phyloP scores from a whole-genome alignment of 441 rosid species.

The Mallotus japonicus region DNA sequence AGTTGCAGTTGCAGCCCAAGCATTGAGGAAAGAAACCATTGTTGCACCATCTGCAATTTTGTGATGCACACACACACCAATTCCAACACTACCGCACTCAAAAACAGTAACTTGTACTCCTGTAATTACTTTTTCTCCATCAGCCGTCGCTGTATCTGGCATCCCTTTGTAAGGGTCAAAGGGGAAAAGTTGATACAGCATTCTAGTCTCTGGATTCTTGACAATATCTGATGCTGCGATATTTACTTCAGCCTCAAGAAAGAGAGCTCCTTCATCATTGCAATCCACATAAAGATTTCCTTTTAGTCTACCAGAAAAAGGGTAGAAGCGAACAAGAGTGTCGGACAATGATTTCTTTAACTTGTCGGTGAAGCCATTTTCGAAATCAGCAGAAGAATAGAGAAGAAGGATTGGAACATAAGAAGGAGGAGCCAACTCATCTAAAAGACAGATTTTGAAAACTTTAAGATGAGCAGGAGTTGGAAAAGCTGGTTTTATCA shows the following conservation, averaged over 20 bases:
- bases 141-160: not conserved
- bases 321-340: slow-evolving; percentile 17
- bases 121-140: not conserved
- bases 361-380: not conserved
- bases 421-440: slow-evolving; percentile 30
- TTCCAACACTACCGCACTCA: slow-evolving; percentile 28
- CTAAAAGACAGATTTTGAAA: slow-evolving; percentile 32
- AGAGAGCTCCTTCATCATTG: slow-evolving; percentile 25
- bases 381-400: slow-evolving; percentile 16
- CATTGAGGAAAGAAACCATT: slow-evolving; percentile 25
- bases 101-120: slow-evolving; percentile 30
- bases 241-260: slow-evolving; percentile 22
- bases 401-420: slow-evolving; percentile 30
- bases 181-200: slow-evolving; percentile 29
- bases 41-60: slow-evolving; percentile 33
- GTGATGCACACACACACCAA: slow-evolving; percentile 32
- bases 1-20: slow-evolving; percentile 31
- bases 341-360: slow-evolving; percentile 18
- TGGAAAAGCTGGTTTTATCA: slow-evolving; percentile 30
- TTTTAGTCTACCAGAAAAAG: slow-evolving; percentile 12
- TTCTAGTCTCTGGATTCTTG: slow-evolving; percentile 22
- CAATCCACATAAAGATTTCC: slow-evolving; percentile 26
- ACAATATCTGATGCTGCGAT: slow-evolving; percentile 26
- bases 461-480: slow-evolving; percentile 28
- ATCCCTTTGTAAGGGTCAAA: slow-evolving; percentile 14